phyloP scores from a whole-genome alignment of 345 rosid genomes.

The Pistacia integerrima region DNA sequence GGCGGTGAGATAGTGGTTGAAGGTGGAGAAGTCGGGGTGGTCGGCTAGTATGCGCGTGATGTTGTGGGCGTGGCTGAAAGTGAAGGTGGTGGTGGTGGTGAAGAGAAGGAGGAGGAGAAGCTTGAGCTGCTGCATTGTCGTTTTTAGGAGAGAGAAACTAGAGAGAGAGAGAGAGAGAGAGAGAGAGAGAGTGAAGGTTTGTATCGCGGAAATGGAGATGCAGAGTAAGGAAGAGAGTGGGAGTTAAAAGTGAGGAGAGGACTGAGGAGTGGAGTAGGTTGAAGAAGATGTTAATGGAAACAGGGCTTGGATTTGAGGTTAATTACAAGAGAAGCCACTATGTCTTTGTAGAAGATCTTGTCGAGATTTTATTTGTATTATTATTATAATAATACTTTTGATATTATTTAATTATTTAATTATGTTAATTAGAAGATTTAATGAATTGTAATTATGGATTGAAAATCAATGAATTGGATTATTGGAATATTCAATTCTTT shows the following conservation, averaged over 20 bases:
- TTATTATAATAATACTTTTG: too few relatives aligned
- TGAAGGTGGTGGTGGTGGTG: background rate
- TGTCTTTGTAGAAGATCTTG: background rate
- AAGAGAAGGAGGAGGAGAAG: slow-evolving; percentile 29
- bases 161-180: background rate
- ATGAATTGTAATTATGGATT: too few relatives aligned
- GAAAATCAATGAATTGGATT: too few relatives aligned
- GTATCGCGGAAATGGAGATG: background rate
- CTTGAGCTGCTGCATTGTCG: slow-evolving; percentile 33
- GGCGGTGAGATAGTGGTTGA: slow-evolving; percentile 74
- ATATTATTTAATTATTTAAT: too few relatives aligned
- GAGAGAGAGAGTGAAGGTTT: background rate
- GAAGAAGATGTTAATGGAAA: background rate
- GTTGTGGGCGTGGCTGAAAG: slow-evolving; percentile 60
- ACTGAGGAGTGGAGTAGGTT: background rate
- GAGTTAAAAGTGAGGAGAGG: background rate
- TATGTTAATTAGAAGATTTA: too few relatives aligned
- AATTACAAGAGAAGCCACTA: slow-evolving; percentile 27
- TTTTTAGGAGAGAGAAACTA: background rate
- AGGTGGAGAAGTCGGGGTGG: slow-evolving; percentile 80
- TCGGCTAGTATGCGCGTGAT: slow-evolving; percentile 65
- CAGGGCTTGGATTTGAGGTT: slow-evolving; percentile 7
- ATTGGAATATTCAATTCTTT: too few relatives aligned
- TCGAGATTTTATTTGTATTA: too few relatives aligned
- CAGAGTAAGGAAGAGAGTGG: background rate